Base-by-base conservation (phyloP, 495 filamentous ascomycete genomes). In the Tuber aestivum region DNA sequence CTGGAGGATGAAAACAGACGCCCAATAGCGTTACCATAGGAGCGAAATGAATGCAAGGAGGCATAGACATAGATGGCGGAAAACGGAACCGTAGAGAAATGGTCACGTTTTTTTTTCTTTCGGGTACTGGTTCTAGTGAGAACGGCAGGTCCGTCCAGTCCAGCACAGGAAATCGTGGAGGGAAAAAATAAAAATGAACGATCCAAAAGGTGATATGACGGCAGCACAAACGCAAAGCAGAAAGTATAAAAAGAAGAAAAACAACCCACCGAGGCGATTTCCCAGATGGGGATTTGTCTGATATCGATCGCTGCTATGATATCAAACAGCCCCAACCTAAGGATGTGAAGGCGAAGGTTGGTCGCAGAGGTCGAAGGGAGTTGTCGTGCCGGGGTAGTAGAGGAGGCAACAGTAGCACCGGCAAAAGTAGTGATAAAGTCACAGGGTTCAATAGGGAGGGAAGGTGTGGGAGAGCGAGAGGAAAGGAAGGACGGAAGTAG, bases 1-100 rank as follows among this genome's bases (percentile, higher is more conserved):
- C 5, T n/a, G 10, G 50, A 23, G 27, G 9, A 65, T 65, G 8
- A 65, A 65, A 65, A 65, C 50, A 27, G 32, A 65, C 32, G 32
- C 56, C 56, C 10, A 27, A 65, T 65, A 65, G 27, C n/a, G 27
- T 9, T 65, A 65, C 14, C 3, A 65, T 65, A 16, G 56, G 27
- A 61, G 56, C 23, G 56, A 32, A 61, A 61, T 61, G 56, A 32
- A 61, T 61, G 56, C 32, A 61, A 61, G 56, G 56, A 61, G 56
- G 56, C 56, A 61, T 16, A 61, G 56, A 32, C 16, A 32, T 61
- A 9, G 32, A 27, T 32, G 56, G 56, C n/a, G n/a, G 27, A 27
- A 61, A 61, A 61, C 56, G 56, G 27, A 61, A 61, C 27, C 56
- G 32, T 61, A 27, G 32, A 61, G 56, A 61, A 27, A 61, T 61